Percentiles rank a stretch among this genome's conserved stretches.
phyloP scores from a whole-genome alignment of 2,329 filamentous ascomycete species.

The Ustilaginoidea virens region DNA sequence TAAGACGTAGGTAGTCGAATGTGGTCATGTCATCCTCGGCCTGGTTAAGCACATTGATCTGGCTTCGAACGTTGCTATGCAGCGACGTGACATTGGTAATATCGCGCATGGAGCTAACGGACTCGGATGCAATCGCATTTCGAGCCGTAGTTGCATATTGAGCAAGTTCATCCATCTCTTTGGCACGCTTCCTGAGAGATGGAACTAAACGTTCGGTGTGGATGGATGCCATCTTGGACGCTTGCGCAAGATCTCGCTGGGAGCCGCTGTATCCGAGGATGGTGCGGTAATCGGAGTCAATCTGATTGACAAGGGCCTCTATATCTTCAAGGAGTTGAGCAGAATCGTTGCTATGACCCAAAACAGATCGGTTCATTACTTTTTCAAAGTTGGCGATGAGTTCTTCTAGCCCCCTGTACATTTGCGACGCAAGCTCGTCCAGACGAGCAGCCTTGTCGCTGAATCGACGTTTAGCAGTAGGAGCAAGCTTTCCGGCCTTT shows the following conservation, averaged over 20 bases:
- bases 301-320: constrained; percentile 70
- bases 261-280: constrained; percentile 53
- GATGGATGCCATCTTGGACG: constrained; percentile 46
- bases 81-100: constrained; percentile 68
- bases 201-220: constrained; percentile 49
- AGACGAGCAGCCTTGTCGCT: constrained; percentile 42
- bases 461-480: constrained; percentile 43
- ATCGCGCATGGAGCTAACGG: constrained; percentile 61
- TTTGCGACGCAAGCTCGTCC: constrained; percentile 41
- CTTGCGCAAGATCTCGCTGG: constrained; percentile 41
- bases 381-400: constrained; percentile 50
- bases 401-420: constrained; percentile 45
- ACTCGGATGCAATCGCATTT: constrained; percentile 50
- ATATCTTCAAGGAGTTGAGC: constrained; percentile 67
- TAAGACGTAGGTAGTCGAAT: constrained; percentile 65
- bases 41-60: constrained; percentile 55
- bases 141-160: constrained; percentile 47
- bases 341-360: constrained; percentile 47
- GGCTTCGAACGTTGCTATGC: constrained; percentile 55
- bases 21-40: constrained; percentile 63
- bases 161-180: constrained; percentile 47
- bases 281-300: constrained; percentile 72
- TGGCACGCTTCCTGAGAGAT: constrained; percentile 35
- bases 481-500: constrained; percentile 53
- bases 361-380: constrained; percentile 34